Evolutionary conservation across 192 early-diverging fungal species (phyloP), one percentile per base, ranked within the genome.

Genomic region (Rhizoclosmatium globosum): DNA sequence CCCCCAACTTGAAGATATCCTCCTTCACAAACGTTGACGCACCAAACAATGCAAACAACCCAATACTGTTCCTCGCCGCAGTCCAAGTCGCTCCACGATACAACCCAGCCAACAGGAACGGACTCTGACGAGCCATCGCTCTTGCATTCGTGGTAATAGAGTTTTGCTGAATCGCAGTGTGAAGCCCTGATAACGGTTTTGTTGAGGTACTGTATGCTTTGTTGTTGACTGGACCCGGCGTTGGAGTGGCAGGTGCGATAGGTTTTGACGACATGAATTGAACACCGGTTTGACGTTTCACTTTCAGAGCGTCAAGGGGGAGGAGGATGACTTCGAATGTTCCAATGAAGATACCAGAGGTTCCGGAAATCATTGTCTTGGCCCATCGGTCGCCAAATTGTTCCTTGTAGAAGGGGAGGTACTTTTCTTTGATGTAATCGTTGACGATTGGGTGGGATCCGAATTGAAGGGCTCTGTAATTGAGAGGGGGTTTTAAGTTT

Each of bases 41-140:
- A 76, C 96, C 96, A 80, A 97, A 94, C 70, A 98, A 86, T 23
- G 96, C 94, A 85, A 96, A 96, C n/a, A 92, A 95, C 19, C 96
- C 96, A 38, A 94, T 92, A 4, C 94, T 94, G 83, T 98, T 98
- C 73, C 96, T 92, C 74, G 93, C 87, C 64, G 93, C 92, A 38
- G 96, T 96, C 96, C 96, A 98, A 50, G 92, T 87, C 48, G 92
- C 95, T 50, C 96, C 96, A 39, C 83, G 79, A 62, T 82, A 84
- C 11, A 82, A 69, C n/a, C 70, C 71, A 7, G 61, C 43, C 44
- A 69, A 11, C 6, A 53, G 31, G n/a, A 58, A 41, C 21, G 71
- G 76, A 48, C 13, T 41, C n/a, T 21, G 53, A 13, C 17, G 59
- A 13, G n/a, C 58, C 19, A 19, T 23, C 6, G 67, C 44, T 21